Base-by-base conservation (phyloP, 371 early-diverging fungal species). In the Mucor plumbeus region DNA sequence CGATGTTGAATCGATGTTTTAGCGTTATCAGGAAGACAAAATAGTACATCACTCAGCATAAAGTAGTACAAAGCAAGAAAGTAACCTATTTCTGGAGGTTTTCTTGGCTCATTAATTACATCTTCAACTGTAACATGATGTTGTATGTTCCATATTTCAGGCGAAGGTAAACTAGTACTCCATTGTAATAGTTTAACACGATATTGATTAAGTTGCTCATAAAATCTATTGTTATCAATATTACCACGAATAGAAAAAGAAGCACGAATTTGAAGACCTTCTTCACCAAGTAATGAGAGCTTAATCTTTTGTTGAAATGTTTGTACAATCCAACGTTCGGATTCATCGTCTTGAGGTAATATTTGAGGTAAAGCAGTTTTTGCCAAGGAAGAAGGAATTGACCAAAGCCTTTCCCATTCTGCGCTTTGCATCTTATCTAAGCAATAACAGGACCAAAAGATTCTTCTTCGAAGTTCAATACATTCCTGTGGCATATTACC, bases 381-480 rank as follows among this genome's bases (percentile, higher is more conserved):
- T 7, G 55, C 40, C 17, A 67, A 26, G 10, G 64, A 58, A 7
- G 68, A 41, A 17, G 64, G 61, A 1, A 74, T 36, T 11, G 68
- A 54, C 74, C 77, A 77, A 3, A 68, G 35, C 7, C 78, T 34
- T 47, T 71, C 68, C 38, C 64, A 64, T 31, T 61, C 68, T 17
- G 58, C 15, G 21, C 75, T 72, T 39, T 69, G 69, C 14, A 67
- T 14, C 19, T 77, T 77, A 62, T 77, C 78, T 5, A 74, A 39
- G 56, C 65, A 67, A n/a, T 74, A 77, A 31, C 74, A 74, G 0
- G 57, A 50, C 78, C 78, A 77, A 13, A 77, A 71, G 6, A 74
- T 57, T 36, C 78, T 53, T 47, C 75, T 38, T 5, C 75, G 59
- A 47, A 74, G 40, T 56, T 77, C 75, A n/a, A 67, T 56, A 11